Base-by-base conservation (phyloP, 139 green algal species). In the Picocystis salinarum region DNA sequence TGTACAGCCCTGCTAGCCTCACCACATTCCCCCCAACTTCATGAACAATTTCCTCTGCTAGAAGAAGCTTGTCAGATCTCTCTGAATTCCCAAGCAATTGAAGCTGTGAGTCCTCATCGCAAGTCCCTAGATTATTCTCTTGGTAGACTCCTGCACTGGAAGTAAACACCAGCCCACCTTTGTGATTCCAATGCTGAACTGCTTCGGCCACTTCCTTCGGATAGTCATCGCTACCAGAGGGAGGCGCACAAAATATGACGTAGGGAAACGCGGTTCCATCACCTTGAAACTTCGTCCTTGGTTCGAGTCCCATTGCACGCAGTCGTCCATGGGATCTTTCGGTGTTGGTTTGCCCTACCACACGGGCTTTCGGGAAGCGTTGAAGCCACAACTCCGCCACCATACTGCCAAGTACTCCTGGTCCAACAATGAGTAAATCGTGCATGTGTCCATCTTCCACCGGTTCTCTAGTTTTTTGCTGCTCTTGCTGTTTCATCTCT, bases 1-100 rank as follows among this genome's bases (percentile, higher is more conserved):
- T 80, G 63, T 97, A 97, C 31, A 97, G 65, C 4, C 87, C 87
- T 18, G 85, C 85, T 23, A 95, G 62, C 2, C 88, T 70, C 53
- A 95, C 47, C 20, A 94, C 88, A 34, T 68, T 77, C 39, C 87
- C 88, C 2, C 77, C 67, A 3, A 71, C 71, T 45, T 65, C 39
- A 29, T 93, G 48, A 11, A 82, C 67, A 10, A 66, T 69, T 5
- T 57, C 10, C 62, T 95, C 86, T 4, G 73, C 78, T 11, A 42
- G 28, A 13, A 92, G 59, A 48, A 96, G 48, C 45, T 45, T 62
- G 61, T 93, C 80, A 1, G 66, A 77, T 20, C 66, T 61, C 29
- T 70, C 53, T 3, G 26, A 66, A 17, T 64, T 60, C 5, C 82
- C 83, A 5, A 67, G 3, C 0, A 57, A n/a, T 22, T 72, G 39